A percentile compares a stretch with the other conserved stretches of the same genome.
Evolutionary conservation across 257 asterid genomes (phyloP).

Genomic region (Cordia subcordata): DNA sequence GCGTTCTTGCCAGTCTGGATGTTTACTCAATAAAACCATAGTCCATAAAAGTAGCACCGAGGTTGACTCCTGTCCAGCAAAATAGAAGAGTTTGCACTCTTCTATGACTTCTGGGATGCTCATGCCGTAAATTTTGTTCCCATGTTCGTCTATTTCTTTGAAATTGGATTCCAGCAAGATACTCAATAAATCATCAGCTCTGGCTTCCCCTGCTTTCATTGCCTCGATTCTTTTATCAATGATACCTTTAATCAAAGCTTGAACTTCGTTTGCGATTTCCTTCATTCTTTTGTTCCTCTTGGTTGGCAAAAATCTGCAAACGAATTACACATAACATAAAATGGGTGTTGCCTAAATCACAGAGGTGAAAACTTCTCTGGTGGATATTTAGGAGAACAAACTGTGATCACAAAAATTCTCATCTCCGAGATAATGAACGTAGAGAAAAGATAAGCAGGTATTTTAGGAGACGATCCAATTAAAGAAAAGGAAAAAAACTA

Average conservation of each 20-base stretch:
- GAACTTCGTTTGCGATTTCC: conserved; percentile 23
- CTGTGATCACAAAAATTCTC: not conserved
- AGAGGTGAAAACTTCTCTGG: not conserved
- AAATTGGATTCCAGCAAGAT: conserved; percentile 19
- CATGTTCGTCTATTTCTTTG: conserved; percentile 13
- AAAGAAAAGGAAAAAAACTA: too few relatives aligned
- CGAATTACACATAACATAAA: not conserved
- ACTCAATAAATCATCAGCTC: conserved; percentile 14
- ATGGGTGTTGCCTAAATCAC: not conserved
- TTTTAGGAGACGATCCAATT: not conserved
- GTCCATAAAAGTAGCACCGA: conserved; percentile 37
- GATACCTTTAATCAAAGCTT: conserved; percentile 10
- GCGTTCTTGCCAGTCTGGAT: conserved; percentile 37
- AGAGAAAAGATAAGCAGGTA: too few relatives aligned
- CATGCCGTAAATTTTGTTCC: conserved; percentile 14
- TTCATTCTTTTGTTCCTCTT: conserved; percentile 37
- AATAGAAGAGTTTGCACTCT: conserved; percentile 49
- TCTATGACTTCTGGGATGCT: conserved; percentile 18
- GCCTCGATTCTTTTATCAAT: conserved; percentile 17
- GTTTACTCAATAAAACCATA: conserved; percentile 22
- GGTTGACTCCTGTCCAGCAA: conserved; percentile 46
- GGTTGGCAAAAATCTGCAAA: conserved; percentile 31
- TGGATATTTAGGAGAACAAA: too few relatives aligned
- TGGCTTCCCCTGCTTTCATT: conserved; percentile 13
- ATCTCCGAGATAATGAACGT: not conserved